phyloP scores from a whole-genome alignment of 108 stramenopile species.

The Fistulifera pelliculosa region DNA sequence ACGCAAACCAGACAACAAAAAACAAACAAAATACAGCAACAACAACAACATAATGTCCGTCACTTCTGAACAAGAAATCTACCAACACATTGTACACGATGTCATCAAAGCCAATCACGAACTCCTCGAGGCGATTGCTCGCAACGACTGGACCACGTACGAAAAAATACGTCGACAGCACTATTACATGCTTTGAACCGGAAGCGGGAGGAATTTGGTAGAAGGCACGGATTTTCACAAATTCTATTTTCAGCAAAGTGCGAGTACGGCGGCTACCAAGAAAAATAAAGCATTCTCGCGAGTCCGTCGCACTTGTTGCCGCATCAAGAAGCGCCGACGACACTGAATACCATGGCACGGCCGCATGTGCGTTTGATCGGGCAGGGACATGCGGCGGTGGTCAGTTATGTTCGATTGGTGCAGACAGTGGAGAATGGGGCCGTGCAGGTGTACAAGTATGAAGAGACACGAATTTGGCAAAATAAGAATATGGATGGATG shows the following conservation, averaged over 20 bases:
- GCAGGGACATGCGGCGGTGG: constrained; percentile 12
- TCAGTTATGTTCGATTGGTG: constrained; percentile 22
- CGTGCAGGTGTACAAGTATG: constrained; percentile 7
- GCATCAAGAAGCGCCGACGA: too few relatives aligned
- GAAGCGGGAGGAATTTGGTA: constrained; percentile 23
- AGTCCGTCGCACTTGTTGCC: too few relatives aligned
- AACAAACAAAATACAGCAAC: too few relatives aligned
- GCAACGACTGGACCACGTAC: constrained; percentile 20
- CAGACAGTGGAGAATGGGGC: constrained; percentile 8
- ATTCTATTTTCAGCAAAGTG: constrained; percentile 27
- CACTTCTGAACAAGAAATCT: too few relatives aligned
- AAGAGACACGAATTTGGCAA: constrained; percentile 29
- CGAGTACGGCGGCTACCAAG: background rate
- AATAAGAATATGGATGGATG: constrained; percentile 4
- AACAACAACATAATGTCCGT: too few relatives aligned
- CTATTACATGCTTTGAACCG: constrained; percentile 32
- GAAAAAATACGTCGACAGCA: constrained; percentile 1
- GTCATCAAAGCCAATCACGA: constrained; percentile 8
- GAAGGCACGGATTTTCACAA: constrained; percentile 27
- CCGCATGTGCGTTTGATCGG: constrained; percentile 21
- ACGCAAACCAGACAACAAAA: too few relatives aligned
- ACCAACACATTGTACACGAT: constrained; percentile 1
- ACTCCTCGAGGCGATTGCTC: constrained; percentile 19
- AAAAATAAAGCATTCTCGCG: too few relatives aligned
- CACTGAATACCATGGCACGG: constrained; percentile 15